Evolutionary conservation across 768 basidiomycete genomes (phyloP), one percentile per base, ranked within the genome.

Genomic region (Tephrocybe rancida): DNA sequence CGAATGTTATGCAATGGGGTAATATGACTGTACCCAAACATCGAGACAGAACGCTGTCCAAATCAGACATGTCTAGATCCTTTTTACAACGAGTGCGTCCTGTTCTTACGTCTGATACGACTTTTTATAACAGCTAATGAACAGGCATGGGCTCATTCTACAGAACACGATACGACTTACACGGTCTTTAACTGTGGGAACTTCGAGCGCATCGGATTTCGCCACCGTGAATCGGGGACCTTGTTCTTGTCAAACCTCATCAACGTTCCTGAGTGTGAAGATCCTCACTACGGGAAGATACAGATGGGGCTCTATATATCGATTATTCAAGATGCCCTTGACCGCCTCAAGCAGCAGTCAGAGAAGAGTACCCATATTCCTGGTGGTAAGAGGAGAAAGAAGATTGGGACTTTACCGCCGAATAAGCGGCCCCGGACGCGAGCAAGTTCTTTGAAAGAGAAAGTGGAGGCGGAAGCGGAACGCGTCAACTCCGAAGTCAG

Each of bases 191-290:
- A 57, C 19, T 60, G 55, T 19, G 61, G 61, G 9, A 59, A 50
- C 29, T 52, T 39, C 37, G 58, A 62, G 38, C 35, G 38, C 11
- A 57, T 60, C 14, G 55, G 52, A 5, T 35, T 60, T 30, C 58
- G 58, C 30, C 55, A 60, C 27, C 58, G 61, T 11, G 32, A 6
- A 13, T 55, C n/a, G 9, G 55, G 57, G 34, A 62, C 55, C 6
- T 26, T 62, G 13, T 59, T 44, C 30, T 11, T 62, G 14, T 62
- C 62, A 1, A 49, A 54, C 11, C 49, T 59, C 1, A 59, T 63
- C 32, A 43, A 59, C 27, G 26, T 55, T 18, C 19, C 32, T 7
- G 47, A 44, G 5, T 56, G 52, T 26, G 41, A 44, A 39, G 21
- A 55, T 44, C 59, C 60, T 41, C 45, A 25, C 25, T 64, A 61